A percentile compares a stretch with the other conserved stretches of the same genome.
These are phyloP conservation scores for Exophiala alcalophila DNA, from an alignment of 2,329 filamentous ascomycete species.

Conservation along the genomic window DNA sequence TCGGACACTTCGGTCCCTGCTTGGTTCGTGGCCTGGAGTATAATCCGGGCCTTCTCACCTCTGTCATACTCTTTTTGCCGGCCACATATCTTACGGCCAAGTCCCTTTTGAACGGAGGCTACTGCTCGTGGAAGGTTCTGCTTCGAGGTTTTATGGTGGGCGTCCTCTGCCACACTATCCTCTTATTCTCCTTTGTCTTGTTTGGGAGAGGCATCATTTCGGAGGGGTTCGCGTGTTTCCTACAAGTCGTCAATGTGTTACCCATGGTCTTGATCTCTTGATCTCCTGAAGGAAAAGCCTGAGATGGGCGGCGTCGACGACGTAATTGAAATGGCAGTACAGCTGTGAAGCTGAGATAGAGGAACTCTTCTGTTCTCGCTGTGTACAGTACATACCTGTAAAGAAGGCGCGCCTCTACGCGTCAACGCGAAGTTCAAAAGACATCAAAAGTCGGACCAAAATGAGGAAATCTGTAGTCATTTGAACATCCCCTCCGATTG, in stretches of 20 bases:
- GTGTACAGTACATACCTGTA: no score
- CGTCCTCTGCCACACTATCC: not conserved
- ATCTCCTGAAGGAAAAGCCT: no score
- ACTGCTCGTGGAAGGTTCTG: not conserved
- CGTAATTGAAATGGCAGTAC: no score
- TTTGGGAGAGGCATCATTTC: not conserved
- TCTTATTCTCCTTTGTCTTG: not conserved
- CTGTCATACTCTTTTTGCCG: not conserved
- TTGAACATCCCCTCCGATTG: no score
- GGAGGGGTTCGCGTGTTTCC: not conserved
- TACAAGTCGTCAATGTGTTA: not conserved
- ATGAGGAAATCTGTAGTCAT: no score
- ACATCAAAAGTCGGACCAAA: no score
- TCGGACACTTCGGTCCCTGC: not conserved
- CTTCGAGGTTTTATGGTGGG: not conserved
- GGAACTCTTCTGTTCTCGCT: no score
- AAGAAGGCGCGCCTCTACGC: no score
- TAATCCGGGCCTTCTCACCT: not conserved
- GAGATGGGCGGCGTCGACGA: no score
- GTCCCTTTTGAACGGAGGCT: not conserved
- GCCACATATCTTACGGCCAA: not conserved
- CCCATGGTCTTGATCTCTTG: conserved; percentile 4
- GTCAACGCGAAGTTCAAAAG: no score
- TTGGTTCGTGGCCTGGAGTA: not conserved
- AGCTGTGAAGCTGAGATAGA: no score